phyloP scores from a whole-genome alignment of 805 yeast genomes.

The Starmerella floricola region DNA sequence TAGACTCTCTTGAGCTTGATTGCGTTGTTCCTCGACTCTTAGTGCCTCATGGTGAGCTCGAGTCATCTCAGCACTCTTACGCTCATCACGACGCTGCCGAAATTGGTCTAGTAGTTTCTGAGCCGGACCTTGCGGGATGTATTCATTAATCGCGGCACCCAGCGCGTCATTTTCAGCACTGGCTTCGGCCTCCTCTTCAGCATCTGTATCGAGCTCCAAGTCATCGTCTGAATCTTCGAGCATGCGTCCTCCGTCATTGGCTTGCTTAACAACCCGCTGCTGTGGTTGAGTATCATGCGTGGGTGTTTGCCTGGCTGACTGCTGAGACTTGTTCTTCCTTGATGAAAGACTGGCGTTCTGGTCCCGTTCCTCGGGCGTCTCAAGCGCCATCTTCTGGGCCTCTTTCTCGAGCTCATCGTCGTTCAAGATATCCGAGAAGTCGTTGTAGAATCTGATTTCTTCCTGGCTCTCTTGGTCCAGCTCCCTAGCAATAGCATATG shows the following conservation, averaged over 20 bases:
- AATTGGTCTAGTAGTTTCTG: constrained; percentile 21
- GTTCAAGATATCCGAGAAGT: constrained; percentile 24
- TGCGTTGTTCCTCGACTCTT: constrained; percentile 2
- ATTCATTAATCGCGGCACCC: constrained; percentile 1
- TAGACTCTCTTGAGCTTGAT: constrained; percentile 50
- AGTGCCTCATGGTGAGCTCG: constrained; percentile 30
- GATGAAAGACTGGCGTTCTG: not conserved
- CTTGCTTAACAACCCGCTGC: too few relatives aligned
- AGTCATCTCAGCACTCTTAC: constrained; percentile 12
- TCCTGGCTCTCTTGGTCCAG: constrained; percentile 25
- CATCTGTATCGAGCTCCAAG: not conserved
- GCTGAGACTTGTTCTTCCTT: not conserved
- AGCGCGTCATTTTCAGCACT: constrained; percentile 3
- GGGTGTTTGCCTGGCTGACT: too few relatives aligned
- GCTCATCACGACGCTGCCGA: constrained; percentile 20
- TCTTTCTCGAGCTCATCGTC: constrained; percentile 21
- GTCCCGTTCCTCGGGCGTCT: constrained; percentile 9
- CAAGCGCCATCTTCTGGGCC: constrained; percentile 14
- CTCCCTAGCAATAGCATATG: constrained; percentile 22
- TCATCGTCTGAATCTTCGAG: not conserved
- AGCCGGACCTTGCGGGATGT: constrained; percentile 19
- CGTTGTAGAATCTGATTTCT: constrained; percentile 23
- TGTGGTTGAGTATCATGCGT: too few relatives aligned
- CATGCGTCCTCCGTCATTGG: not conserved
- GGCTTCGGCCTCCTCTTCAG: constrained; percentile 7